Evolutionary conservation across 192 early-diverging fungal species (phyloP).

Genomic region (Paraglomus brasilianum): DNA sequence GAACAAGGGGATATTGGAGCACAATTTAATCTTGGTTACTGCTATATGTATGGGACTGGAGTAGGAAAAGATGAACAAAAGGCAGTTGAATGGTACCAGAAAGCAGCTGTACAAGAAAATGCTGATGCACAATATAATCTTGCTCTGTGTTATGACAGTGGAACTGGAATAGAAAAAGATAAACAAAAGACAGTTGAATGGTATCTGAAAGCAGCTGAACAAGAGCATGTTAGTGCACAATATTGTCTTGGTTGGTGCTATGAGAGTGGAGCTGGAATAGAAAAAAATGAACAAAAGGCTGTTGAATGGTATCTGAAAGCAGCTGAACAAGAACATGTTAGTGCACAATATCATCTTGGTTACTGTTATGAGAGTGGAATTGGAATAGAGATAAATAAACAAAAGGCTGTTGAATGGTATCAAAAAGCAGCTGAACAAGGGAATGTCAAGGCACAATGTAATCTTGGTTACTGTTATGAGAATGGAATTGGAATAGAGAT

Average conservation of each 20-base stretch:
- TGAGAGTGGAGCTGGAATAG: conserved; percentile 56
- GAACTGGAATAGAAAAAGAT: conserved; percentile 48
- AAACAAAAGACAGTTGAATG: conserved; percentile 50
- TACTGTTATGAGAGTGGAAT: conserved; percentile 78
- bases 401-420: conserved; percentile 63
- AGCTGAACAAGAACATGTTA: conserved; percentile 58
- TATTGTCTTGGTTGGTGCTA: conserved; percentile 63
- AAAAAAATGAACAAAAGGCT: conserved; percentile 47
- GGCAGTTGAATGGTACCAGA: conserved; percentile 56
- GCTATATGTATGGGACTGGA: conserved; percentile 74
- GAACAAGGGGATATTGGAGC: conserved; percentile 77
- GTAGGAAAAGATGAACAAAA: conserved; percentile 47
- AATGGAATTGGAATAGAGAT: conserved; percentile 56
- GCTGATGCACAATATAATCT: conserved; percentile 58
- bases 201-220: conserved; percentile 61
- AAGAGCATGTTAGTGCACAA: conserved; percentile 60
- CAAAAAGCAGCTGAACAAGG: conserved; percentile 53
- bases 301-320: conserved; percentile 58
- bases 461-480: conserved; percentile 59
- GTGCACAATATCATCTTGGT: conserved; percentile 66
- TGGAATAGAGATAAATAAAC: conserved; percentile 63
- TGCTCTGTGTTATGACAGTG: conserved; percentile 52
- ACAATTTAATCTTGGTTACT: conserved; percentile 80
- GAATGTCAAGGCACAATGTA: conserved; percentile 54
- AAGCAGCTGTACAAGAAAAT: conserved; percentile 57